Conservation (phyloP, 1,284 basidiomycete genomes). For the Laetiporus sulphureus region DNA sequence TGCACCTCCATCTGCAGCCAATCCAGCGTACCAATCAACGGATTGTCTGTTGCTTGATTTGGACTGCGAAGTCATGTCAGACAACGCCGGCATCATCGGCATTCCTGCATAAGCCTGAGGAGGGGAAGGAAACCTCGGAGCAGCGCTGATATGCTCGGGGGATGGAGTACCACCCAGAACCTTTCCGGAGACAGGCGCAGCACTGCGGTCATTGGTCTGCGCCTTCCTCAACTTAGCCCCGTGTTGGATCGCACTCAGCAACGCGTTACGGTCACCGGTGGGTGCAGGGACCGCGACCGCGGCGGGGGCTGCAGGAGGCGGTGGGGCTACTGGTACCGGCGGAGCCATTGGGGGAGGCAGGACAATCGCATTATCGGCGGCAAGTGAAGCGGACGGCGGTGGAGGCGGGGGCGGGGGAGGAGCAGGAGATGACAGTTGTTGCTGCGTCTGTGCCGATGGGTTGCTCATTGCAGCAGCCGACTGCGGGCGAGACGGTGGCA, state of each 20-base stretch:
- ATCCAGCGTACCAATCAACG: slow-evolving; percentile 87
- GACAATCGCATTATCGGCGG: slow-evolving; percentile 10
- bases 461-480: slow-evolving; percentile 30
- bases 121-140: slow-evolving; percentile 39
- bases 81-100: slow-evolving; percentile 11
- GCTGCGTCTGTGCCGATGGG: slow-evolving; percentile 20
- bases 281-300: slow-evolving; percentile 32
- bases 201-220: slow-evolving; percentile 82
- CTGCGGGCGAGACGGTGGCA: slow-evolving; percentile 46
- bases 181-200: slow-evolving; percentile 59
- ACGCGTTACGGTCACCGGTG: slow-evolving; percentile 55
- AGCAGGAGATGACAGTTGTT: slow-evolving; percentile 25
- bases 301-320: slow-evolving; percentile 29
- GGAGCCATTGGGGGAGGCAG: slow-evolving; percentile 27
- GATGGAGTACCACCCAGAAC: slow-evolving; percentile 76
- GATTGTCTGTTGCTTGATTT: slow-evolving; percentile 62
- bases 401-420: slow-evolving; percentile 31
- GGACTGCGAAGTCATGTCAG: slow-evolving; percentile 22
- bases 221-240: slow-evolving; percentile 75
- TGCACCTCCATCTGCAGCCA: slow-evolving; percentile 67
- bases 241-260: slow-evolving; percentile 80
- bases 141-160: slow-evolving; percentile 61
- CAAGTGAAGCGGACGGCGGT: slow-evolving; percentile 31
- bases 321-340: slow-evolving; percentile 25
- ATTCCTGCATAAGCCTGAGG: slow-evolving; percentile 17